Conservation (phyloP, 345 rosid species). For the Sonneratia alba region DNA sequence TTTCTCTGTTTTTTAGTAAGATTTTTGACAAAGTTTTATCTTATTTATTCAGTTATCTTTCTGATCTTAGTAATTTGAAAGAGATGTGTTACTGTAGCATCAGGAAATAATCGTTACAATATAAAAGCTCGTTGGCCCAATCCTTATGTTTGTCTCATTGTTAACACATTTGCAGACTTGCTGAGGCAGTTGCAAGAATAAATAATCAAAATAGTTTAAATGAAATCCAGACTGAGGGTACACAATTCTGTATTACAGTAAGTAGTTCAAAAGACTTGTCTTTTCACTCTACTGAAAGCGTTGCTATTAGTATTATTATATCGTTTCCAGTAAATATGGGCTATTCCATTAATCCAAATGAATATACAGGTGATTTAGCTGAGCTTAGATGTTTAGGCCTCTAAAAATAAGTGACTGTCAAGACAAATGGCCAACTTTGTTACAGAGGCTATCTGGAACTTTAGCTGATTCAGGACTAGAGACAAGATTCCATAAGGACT, state of each 20-base stretch:
- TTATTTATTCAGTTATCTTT: too few relatives aligned
- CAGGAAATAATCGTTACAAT: background rate
- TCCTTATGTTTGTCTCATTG: background rate
- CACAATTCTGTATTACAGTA: background rate
- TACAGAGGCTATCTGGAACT: too few relatives aligned
- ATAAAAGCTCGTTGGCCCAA: background rate
- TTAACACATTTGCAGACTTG: too few relatives aligned
- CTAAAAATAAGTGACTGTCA: too few relatives aligned
- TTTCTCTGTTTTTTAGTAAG: background rate
- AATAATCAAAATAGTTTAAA: background rate
- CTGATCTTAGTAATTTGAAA: background rate
- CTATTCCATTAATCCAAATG: too few relatives aligned
- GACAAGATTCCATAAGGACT: too few relatives aligned
- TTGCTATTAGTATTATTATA: too few relatives aligned
- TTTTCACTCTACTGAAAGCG: background rate
- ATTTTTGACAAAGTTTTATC: background rate
- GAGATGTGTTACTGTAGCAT: background rate
- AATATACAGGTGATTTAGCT: too few relatives aligned
- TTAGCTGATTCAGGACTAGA: too few relatives aligned
- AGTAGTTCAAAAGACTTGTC: background rate
- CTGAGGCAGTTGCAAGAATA: background rate
- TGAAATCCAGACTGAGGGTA: background rate
- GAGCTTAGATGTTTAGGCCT: too few relatives aligned
- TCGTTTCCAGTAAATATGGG: too few relatives aligned
- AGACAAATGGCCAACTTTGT: too few relatives aligned